These are phyloP conservation scores for Alternaria gaisen DNA, from an alignment of 2,329 filamentous ascomycete genomes.

Conservation along the genomic window DNA sequence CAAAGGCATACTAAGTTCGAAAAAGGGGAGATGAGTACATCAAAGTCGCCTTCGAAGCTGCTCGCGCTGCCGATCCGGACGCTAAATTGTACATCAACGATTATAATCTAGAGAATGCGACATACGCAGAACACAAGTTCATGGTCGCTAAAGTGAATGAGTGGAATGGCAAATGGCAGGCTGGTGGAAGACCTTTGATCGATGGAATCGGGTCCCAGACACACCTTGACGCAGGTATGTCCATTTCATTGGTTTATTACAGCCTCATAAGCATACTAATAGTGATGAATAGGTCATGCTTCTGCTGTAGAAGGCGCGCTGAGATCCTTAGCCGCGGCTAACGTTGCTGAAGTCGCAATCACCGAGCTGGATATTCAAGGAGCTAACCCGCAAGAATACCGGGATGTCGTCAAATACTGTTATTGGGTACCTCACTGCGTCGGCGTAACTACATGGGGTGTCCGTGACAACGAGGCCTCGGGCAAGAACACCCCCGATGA, in stretches of 20 bases:
- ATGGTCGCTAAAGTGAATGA: background rate
- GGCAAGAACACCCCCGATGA: background rate
- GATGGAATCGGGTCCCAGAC: background rate
- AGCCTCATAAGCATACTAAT: background rate
- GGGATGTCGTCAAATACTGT: background rate
- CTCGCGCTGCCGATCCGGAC: background rate
- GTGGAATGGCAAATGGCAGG: background rate
- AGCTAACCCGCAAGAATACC: background rate
- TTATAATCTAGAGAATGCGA: background rate
- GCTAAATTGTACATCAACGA: background rate
- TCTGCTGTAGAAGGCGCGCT: background rate
- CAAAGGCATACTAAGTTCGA: background rate
- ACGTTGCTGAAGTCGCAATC: background rate
- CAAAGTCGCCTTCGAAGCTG: background rate
- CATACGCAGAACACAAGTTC: background rate
- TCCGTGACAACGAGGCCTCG: background rate
- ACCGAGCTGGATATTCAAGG: background rate
- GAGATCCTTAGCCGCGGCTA: background rate
- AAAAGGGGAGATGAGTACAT: background rate
- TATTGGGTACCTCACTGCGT: background rate
- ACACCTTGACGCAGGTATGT: background rate
- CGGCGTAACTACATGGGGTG: background rate
- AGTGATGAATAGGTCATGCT: background rate
- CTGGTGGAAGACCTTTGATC: background rate
- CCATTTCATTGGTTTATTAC: background rate